These are phyloP conservation scores for Kluyveromyces sp. DNA, from an alignment of 1,139 yeast genomes.

Conservation along the genomic window DNA sequence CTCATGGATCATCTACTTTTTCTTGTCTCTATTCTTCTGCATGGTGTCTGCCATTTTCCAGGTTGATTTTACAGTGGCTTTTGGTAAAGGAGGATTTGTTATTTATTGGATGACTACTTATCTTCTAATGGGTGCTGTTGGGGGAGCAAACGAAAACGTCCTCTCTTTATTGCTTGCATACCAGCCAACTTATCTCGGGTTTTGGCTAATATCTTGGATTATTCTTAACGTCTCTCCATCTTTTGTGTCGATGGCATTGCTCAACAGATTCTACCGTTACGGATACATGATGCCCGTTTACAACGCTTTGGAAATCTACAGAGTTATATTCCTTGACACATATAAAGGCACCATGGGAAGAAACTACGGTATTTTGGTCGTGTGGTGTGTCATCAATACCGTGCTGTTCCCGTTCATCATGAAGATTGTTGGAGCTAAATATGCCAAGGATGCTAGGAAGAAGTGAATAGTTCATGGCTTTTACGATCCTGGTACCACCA, in stretches of 20 bases:
- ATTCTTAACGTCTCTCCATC: conserved; percentile 55
- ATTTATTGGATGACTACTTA: conserved; percentile 59
- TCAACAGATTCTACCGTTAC: conserved; percentile 48
- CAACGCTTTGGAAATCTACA: conserved; percentile 48
- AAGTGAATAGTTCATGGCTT: conserved; percentile 11
- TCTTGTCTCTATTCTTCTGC: conserved; percentile 49
- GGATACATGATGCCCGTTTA: conserved; percentile 64
- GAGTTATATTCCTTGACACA: conserved; percentile 51
- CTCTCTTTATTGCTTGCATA: conserved; percentile 41
- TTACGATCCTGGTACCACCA: too few relatives aligned
- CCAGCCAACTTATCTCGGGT: conserved; percentile 47
- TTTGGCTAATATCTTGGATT: conserved; percentile 59
- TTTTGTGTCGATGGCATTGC: conserved; percentile 50
- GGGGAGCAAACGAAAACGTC: conserved; percentile 57
- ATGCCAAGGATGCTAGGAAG: conserved; percentile 25
- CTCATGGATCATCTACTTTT: conserved; percentile 42
- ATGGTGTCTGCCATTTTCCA: conserved; percentile 57
- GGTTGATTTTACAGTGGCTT: conserved; percentile 45
- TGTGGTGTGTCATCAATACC: conserved; percentile 51
- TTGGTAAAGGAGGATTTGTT: conserved; percentile 56
- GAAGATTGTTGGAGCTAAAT: conserved; percentile 28
- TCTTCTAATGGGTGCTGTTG: conserved; percentile 50
- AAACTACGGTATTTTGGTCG: conserved; percentile 49
- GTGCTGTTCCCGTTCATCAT: conserved; percentile 40
- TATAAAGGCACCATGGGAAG: conserved; percentile 52